phyloP scores from a whole-genome alignment of 2,329 filamentous ascomycete species.

The Beauveria asiatica region DNA sequence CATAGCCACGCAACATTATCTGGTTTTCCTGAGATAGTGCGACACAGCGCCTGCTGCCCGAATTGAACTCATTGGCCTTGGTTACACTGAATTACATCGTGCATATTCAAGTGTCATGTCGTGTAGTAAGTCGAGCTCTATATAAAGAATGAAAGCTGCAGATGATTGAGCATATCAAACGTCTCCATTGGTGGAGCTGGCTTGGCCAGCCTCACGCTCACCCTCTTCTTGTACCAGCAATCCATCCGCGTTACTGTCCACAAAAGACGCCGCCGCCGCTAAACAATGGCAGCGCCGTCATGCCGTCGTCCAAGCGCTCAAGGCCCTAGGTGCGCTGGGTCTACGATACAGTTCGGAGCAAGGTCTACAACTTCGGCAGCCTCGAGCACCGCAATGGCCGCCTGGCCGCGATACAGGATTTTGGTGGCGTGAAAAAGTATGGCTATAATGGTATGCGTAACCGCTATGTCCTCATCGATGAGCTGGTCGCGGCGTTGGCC shows the following conservation, averaged over 20 bases:
- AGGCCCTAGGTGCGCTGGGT: slow-evolving; percentile 41
- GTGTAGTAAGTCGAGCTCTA: neutral
- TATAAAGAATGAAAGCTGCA: neutral
- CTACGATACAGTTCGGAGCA: slow-evolving; percentile 34
- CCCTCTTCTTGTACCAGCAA: slow-evolving; percentile 43
- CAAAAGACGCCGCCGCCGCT: slow-evolving; percentile 37
- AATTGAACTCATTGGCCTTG: neutral
- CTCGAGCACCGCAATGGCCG: slow-evolving; percentile 36
- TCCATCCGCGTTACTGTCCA: slow-evolving; percentile 43
- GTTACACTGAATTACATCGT: neutral
- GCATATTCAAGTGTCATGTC: neutral
- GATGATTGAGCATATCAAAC: neutral
- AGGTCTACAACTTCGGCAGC: slow-evolving; percentile 42
- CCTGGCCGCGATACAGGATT: slow-evolving; percentile 34
- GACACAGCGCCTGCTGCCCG: too few relatives aligned
- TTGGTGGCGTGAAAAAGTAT: slow-evolving; percentile 38
- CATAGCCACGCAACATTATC: neutral
- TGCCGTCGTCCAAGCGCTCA: slow-evolving; percentile 53
- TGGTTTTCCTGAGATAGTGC: neutral
- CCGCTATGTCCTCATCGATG: slow-evolving; percentile 40
- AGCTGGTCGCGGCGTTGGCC: slow-evolving; percentile 33
- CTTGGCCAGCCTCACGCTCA: slow-evolving; percentile 43
- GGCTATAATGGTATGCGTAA: slow-evolving; percentile 46
- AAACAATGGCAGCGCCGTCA: slow-evolving; percentile 45
- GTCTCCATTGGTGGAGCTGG: slow-evolving; percentile 28